phyloP scores from a whole-genome alignment of 495 filamentous ascomycete genomes.

The Wilcoxina mikolae region DNA sequence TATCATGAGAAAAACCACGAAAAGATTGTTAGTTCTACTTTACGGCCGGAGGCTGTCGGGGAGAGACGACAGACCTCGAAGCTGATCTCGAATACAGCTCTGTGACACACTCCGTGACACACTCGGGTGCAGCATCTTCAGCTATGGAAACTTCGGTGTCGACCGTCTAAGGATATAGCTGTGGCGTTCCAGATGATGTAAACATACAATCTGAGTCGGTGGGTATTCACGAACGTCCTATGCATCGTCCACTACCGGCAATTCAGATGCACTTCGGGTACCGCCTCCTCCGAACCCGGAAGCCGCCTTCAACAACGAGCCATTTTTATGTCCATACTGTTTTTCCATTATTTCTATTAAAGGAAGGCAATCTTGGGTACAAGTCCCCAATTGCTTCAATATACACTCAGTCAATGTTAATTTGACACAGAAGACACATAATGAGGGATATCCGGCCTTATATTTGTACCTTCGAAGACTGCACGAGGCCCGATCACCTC shows the following conservation, averaged over 20 bases:
- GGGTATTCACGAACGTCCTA: constrained; percentile 15
- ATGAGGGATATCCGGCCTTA: constrained; percentile 22
- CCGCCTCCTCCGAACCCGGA: constrained; percentile 8
- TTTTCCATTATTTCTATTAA: constrained; percentile 14
- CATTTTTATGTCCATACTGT: constrained; percentile 22
- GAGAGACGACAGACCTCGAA: background rate
- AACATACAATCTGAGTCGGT: constrained; percentile 3
- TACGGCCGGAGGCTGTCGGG: background rate
- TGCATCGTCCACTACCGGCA: constrained; percentile 7
- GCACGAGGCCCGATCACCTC: constrained; percentile 9
- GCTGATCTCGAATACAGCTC: background rate
- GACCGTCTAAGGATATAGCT: background rate
- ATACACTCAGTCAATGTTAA: background rate
- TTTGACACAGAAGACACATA: constrained; percentile 12
- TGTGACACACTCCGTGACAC: too few species aligned
- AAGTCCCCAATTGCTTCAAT: constrained; percentile 3
- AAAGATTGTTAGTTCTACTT: constrained; percentile 13
- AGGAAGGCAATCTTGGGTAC: constrained; percentile 11
- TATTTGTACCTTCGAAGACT: constrained; percentile 13
- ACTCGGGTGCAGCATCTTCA: too few species aligned
- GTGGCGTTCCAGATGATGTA: background rate
- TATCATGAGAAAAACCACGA: constrained; percentile 17
- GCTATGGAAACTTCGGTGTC: background rate
- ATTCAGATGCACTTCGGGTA: background rate
- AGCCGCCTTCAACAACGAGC: constrained; percentile 2